Evolutionary conservation across 176 grass and related monocot species (phyloP), one percentile per base, ranked within the genome.

Genomic region (Musa beccarii): DNA sequence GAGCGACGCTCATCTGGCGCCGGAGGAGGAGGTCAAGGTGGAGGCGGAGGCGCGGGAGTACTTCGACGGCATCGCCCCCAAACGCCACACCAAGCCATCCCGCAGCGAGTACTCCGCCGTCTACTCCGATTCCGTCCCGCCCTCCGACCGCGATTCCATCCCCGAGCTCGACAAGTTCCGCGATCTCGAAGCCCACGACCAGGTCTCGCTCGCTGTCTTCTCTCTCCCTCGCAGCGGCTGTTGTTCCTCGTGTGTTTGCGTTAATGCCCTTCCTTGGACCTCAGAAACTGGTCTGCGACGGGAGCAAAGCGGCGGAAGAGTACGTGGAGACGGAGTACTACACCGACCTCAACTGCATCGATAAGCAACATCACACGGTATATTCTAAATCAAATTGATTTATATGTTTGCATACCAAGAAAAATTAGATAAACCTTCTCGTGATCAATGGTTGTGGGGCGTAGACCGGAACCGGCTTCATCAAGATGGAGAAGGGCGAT

Each of bases 391-490:
- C 10, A 23, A 3, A 1, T 75, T 81, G 3, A 16, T 67, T 10
- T 75, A 16, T 52, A 34, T 72, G 24, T 43, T 71, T 53, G 34
- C 24, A 22, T 2, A 63, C 52, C 1, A 20, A 23, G 9, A 28
- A 14, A 57, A n/a, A 16, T 17, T 57, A 14, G 13, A 17, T 8
- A 1, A 17, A 15, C 8, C 10, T 69, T 49, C 17, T 19, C 20
- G 4, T 62, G 13, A 15, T 62, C 21, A 6, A n/a, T 17, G 11
- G 54, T 57, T 11, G 11, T 4, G 21, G 12, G 10, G 11, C 83
- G 74, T 79, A 96, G 93, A 96, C 87, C 2, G 93, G 93, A 11
- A 86, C 89, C 2, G 93, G 93, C 26, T 96, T 92, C 85, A 96
- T 96, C 79, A 79, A 67, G 78, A 84, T 96, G 81, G 87, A 88